Evolutionary conservation across 2,329 filamentous ascomycete genomes (phyloP).

Genomic region (Neofusicoccum ribis): DNA sequence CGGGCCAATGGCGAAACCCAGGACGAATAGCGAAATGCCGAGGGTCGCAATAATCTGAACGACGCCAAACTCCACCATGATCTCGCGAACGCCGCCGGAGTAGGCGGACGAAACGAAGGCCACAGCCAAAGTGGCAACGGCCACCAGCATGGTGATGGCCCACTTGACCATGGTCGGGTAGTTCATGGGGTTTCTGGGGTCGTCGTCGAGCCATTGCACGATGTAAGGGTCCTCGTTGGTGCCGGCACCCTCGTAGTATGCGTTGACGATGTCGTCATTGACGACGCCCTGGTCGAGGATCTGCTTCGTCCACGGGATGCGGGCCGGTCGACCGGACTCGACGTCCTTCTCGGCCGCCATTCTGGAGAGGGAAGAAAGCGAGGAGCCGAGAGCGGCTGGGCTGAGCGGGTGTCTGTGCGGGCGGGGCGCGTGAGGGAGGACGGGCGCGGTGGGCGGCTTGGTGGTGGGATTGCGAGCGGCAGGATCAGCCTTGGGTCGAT

Average conservation of each 20-base stretch:
- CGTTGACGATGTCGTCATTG: conserved; percentile 57
- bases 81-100: conserved; percentile 56
- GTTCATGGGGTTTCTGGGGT: conserved; percentile 66
- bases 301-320: conserved; percentile 33
- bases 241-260: conserved; percentile 50
- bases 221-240: conserved; percentile 67
- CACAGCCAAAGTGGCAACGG: conserved; percentile 66
- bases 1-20: conserved; percentile 60
- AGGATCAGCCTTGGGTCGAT: too few species aligned
- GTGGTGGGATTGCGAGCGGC: too few species aligned
- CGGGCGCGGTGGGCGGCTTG: too few species aligned
- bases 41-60: conserved; percentile 57
- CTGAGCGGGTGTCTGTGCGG: too few species aligned
- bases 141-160: conserved; percentile 63
- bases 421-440: too few species aligned
- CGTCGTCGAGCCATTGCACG: conserved; percentile 67
- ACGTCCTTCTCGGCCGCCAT: conserved; percentile 17
- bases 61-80: conserved; percentile 58
- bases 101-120: conserved; percentile 70
- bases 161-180: conserved; percentile 63
- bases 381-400: too few species aligned
- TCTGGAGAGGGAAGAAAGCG: too few species aligned
- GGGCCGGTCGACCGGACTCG: conserved; percentile 17
- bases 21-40: conserved; percentile 64
- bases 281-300: conserved; percentile 61